Percentiles rank a stretch among this genome's conserved stretches.
phyloP scores from a whole-genome alignment of 306 rosid species.

The Trichosanthes cucumerina region DNA sequence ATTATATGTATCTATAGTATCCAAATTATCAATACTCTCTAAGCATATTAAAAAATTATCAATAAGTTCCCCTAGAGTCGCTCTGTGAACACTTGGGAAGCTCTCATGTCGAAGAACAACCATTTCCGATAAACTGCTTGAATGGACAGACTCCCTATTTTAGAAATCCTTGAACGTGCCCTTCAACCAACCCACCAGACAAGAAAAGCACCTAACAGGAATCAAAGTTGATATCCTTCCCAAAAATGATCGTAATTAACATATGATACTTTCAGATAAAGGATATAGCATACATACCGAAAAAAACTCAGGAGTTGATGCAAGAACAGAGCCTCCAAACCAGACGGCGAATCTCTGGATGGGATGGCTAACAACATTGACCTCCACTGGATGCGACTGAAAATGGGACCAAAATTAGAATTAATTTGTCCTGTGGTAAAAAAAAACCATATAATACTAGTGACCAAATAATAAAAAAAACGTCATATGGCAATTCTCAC shows the following conservation, averaged over 20 bases:
- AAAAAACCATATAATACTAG: not conserved
- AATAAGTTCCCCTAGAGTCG: not conserved
- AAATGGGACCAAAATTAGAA: constrained; percentile 7
- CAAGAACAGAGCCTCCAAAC: constrained; percentile 99
- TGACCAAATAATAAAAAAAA: not conserved
- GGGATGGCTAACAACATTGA: constrained; percentile 91
- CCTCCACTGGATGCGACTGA: constrained; percentile 95
- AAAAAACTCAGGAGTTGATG: constrained; percentile 95
- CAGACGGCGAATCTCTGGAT: constrained; percentile 99
- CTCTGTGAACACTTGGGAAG: not conserved
- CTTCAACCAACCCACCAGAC: not conserved
- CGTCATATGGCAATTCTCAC: constrained; percentile 26
- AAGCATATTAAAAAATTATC: not conserved
- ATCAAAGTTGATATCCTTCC: not conserved
- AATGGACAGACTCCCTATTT: not conserved
- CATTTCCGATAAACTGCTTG: not conserved
- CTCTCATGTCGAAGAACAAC: not conserved
- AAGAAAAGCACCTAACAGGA: not conserved
- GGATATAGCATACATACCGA: constrained; percentile 38
- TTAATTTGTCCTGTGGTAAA: not conserved
- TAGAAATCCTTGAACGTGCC: not conserved
- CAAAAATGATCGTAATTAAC: not conserved
- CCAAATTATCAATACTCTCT: not conserved
- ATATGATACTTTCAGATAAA: not conserved
- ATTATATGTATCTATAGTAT: not conserved